phyloP scores from a whole-genome alignment of 371 early-diverging fungal species.

The Catenaria anguillulae region DNA sequence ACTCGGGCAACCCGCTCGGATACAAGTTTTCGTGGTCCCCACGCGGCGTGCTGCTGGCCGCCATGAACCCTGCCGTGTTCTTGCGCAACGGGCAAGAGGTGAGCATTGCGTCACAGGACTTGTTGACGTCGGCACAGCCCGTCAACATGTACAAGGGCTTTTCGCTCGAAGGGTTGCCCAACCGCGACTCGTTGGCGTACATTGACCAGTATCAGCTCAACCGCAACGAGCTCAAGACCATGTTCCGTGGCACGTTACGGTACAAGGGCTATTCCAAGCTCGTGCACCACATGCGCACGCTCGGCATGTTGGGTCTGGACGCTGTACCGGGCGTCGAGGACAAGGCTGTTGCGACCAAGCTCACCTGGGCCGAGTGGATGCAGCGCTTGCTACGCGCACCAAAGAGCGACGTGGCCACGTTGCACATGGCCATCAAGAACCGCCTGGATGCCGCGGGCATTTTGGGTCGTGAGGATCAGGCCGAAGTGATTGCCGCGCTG shows the following conservation, averaged over 20 bases:
- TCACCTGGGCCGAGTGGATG: background rate
- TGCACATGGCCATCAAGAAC: slow-evolving; percentile 7
- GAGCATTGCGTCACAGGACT: slow-evolving; percentile 20
- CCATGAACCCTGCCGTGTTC: slow-evolving; percentile 79
- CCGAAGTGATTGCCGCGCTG: slow-evolving; percentile 19
- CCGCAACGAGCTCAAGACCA: slow-evolving; percentile 75
- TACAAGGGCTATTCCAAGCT: slow-evolving; percentile 34
- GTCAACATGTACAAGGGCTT: slow-evolving; percentile 32
- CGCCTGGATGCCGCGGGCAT: slow-evolving; percentile 39
- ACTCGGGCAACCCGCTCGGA: slow-evolving; percentile 90
- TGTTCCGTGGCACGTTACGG: slow-evolving; percentile 49
- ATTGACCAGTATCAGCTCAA: slow-evolving; percentile 49
- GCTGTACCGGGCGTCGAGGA: slow-evolving; percentile 9
- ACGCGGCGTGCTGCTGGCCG: slow-evolving; percentile 85
- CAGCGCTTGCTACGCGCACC: background rate
- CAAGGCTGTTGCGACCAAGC: background rate
- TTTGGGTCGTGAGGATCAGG: background rate
- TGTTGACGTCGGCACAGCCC: slow-evolving; percentile 19
- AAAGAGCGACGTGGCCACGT: background rate
- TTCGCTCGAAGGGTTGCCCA: slow-evolving; percentile 67
- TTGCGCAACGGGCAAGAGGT: slow-evolving; percentile 55
- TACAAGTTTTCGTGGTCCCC: slow-evolving; percentile 98
- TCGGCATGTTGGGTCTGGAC: slow-evolving; percentile 25
- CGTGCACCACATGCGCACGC: slow-evolving; percentile 23
- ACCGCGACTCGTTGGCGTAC: slow-evolving; percentile 75